A percentile compares a stretch with the other conserved stretches of the same genome.
phyloP scores from a whole-genome alignment of 176 grass and related monocot genomes.

The Paspalum notatum region DNA sequence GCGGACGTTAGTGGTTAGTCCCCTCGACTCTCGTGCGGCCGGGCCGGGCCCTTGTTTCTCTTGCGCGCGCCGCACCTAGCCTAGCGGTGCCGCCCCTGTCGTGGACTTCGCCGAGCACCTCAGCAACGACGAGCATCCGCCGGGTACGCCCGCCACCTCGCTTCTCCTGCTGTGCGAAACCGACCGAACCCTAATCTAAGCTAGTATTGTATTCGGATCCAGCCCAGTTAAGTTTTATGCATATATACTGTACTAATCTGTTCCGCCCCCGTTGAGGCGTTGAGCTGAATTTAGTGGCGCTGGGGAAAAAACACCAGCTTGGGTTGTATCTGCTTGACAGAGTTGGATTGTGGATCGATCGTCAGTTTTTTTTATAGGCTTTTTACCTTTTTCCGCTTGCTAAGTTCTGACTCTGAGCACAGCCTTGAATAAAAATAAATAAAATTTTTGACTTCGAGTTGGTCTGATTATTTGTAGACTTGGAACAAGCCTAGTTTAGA shows the following conservation, averaged over 20 bases:
- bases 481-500: not conserved
- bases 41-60: not conserved
- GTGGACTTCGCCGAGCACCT: not conserved
- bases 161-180: not conserved
- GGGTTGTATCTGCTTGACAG: no score
- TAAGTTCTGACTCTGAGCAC: not conserved
- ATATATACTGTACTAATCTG: no score
- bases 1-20: no score
- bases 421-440: not conserved
- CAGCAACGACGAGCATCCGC: not conserved
- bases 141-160: not conserved
- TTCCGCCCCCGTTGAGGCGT: not conserved
- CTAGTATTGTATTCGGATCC: not conserved
- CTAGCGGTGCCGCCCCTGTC: not conserved
- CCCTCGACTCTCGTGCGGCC: no score
- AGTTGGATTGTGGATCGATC: no score
- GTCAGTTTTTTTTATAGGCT: no score
- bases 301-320: not conserved
- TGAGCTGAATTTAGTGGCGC: not conserved
- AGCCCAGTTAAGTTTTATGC: not conserved
- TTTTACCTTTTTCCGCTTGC: not conserved
- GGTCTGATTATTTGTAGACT: not conserved
- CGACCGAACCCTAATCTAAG: not conserved
- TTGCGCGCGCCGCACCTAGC: not conserved
- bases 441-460: not conserved